Base-by-base conservation (phyloP, 192 early-diverging fungal species). In the Linnemannia exigua region DNA sequence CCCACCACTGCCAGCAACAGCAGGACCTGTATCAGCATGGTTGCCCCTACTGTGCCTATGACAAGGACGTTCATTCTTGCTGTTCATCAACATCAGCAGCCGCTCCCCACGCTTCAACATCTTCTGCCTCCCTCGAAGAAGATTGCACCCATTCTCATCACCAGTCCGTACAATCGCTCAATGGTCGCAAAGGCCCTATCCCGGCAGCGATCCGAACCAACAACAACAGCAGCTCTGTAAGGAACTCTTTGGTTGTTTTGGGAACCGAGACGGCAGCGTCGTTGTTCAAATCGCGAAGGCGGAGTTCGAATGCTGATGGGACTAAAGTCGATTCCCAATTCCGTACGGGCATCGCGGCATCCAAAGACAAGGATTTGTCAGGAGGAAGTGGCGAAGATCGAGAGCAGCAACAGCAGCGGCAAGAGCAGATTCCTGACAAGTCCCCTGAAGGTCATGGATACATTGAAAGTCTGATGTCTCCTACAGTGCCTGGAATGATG, bases 201-300 rank as follows among this genome's bases (percentile, higher is more conserved):
- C 46, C 44, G 6, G 48, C 46, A 50, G 19, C 48, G 19, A 52
- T 51, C 14, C 58, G 58, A 31, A 63, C 28, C 58, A 54, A 54
- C 41, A 44, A 44, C n/a, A 44, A 9, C 41, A 44, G 41, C 9
- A 44, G 9, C 58, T 63, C 58, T 25, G 25, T 75, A 15, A 67
- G 80, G 12, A 75, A 33, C 46, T 82, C 80, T 5, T 28, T 82
- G 20, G 74, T 70, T n/a, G n/a, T 52, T 58, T 25, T 82, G 11
- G 81, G 81, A 7, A 68, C 74, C 1, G 76, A 78, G 37, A 72
- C 75, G 16, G 70, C 67, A 11, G 81, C 75, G 3, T 77, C 81
- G 9, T 1, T 82, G 19, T 82, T 82, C 75, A 82, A 72, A 46
- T 12, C 69, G 25, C 46, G 63, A 15, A 71, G 81, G 19, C 61